phyloP scores from a whole-genome alignment of 2,329 filamentous ascomycete genomes.

The Graphilbum fragrans region DNA sequence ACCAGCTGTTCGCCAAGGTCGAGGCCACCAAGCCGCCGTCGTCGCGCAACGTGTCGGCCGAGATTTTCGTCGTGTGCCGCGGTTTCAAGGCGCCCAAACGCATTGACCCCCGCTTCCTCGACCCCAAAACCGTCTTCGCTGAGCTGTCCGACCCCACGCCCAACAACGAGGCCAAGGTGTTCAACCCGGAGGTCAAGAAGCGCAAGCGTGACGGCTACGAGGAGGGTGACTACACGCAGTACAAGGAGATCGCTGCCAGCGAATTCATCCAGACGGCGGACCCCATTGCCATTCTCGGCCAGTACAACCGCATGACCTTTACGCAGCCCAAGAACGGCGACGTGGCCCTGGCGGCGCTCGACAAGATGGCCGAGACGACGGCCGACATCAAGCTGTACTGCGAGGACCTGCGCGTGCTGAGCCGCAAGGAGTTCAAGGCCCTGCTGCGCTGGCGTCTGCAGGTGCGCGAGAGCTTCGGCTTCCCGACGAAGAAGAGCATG shows the following conservation, averaged over 20 bases:
- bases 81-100: conserved; percentile 92
- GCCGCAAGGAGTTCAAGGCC: conserved; percentile 86
- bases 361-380: conserved; percentile 78
- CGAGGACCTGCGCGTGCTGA: conserved; percentile 75
- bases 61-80: conserved; percentile 95
- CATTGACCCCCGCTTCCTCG: conserved; percentile 85
- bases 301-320: conserved; percentile 74
- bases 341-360: conserved; percentile 73
- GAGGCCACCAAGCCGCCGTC: conserved; percentile 96
- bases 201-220: conserved; percentile 96
- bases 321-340: conserved; percentile 69
- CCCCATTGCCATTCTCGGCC: conserved; percentile 83
- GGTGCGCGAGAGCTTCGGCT: conserved; percentile 81
- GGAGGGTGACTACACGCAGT: conserved; percentile 86
- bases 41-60: conserved; percentile 88
- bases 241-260: conserved; percentile 76
- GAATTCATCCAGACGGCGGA: conserved; percentile 92
- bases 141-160: conserved; percentile 76
- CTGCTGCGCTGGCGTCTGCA: conserved; percentile 82
- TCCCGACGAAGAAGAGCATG: conserved; percentile 59
- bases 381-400: conserved; percentile 70
- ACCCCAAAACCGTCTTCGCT: conserved; percentile 81
- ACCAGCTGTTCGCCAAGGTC: conserved; percentile 88
- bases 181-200: conserved; percentile 96
- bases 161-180: conserved; percentile 96